A percentile compares a stretch with the other conserved stretches of the same genome.
Conservation (phyloP, 495 filamentous ascomycete species). For the Cryomyces minteri region DNA sequence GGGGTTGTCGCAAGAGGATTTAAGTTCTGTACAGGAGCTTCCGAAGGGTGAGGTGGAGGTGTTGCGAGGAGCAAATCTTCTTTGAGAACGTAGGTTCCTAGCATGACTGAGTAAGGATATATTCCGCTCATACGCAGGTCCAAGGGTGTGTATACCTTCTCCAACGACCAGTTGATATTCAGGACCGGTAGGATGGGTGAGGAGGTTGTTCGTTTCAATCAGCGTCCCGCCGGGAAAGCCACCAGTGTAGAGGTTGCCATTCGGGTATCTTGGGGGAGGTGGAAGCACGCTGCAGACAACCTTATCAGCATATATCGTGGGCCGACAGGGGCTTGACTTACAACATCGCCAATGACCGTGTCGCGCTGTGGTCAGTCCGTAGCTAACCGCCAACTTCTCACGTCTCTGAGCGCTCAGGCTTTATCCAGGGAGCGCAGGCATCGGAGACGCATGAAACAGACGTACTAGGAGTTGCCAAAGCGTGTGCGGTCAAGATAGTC, state of each 20-base stretch:
- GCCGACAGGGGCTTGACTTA: no score
- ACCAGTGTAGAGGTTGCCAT: no score
- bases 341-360: no score
- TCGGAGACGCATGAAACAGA: no score
- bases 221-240: constrained; percentile 31
- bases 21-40: constrained; percentile 64
- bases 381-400: no score
- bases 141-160: constrained; percentile 44
- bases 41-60: constrained; percentile 85
- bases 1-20: constrained; percentile 80
- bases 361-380: no score
- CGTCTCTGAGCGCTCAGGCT: no score
- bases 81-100: constrained; percentile 73
- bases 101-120: constrained; percentile 6
- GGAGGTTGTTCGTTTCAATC: constrained; percentile 81
- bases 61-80: constrained; percentile 87
- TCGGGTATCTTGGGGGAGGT: constrained; percentile 65
- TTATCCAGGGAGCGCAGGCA: no score
- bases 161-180: constrained; percentile 75
- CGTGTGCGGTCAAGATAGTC: no score
- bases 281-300: constrained; percentile 45
- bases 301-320: not conserved
- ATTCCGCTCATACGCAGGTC: constrained; percentile 1
- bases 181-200: constrained; percentile 60
- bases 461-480: no score